Conservation (phyloP, 208 protist genomes). For the Leishmania arabica region DNA sequence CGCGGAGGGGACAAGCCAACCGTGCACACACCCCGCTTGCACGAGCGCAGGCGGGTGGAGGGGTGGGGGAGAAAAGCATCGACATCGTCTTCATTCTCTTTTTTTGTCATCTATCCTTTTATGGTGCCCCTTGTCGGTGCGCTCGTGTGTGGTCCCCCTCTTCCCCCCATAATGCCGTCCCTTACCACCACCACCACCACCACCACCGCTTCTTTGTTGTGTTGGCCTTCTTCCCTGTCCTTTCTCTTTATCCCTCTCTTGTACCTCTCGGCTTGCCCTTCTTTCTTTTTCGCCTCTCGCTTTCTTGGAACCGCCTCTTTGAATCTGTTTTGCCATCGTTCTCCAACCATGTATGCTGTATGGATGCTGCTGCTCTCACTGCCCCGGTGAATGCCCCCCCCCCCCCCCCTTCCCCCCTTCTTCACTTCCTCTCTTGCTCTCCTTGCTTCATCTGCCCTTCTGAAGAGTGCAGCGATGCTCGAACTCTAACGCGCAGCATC, state of each 20-base stretch:
- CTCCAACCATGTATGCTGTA: neutral
- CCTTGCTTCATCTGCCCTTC: neutral
- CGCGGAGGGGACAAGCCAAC: neutral
- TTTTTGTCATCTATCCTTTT: neutral
- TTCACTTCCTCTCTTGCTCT: neutral
- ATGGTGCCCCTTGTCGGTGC: neutral
- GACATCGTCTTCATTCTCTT: neutral
- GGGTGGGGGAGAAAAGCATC: neutral
- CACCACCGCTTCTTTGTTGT: neutral
- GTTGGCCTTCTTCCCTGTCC: neutral
- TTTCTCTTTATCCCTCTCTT: neutral
- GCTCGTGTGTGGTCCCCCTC: neutral
- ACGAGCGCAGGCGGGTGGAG: neutral
- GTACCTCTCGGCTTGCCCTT: constrained; percentile 8
- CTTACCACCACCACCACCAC: neutral
- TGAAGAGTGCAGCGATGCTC: neutral
- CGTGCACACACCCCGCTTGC: neutral
- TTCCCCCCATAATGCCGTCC: neutral
- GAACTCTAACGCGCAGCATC: too few species aligned
- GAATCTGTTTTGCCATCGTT: neutral
- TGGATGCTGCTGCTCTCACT: neutral
- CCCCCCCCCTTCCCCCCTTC: neutral
- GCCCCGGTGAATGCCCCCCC: neutral
- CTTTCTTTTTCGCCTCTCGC: neutral
- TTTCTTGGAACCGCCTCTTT: neutral